Evolutionary conservation across 805 yeast genomes (phyloP).

Genomic region (Nakazawaea holstii): DNA sequence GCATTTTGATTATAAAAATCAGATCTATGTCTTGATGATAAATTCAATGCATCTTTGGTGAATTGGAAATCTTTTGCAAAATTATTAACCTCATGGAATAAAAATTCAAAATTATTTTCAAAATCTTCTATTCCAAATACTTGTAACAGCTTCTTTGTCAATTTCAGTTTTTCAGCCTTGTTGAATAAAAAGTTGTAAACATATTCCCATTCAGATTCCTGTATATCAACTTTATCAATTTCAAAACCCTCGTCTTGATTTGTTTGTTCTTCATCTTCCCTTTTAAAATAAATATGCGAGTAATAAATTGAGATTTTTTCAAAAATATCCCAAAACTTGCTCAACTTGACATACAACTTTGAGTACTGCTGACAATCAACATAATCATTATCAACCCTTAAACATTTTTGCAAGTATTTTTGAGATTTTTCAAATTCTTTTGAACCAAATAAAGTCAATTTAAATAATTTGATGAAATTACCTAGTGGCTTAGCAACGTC

Average conservation of each 20-base stretch:
- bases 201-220: conserved; percentile 36
- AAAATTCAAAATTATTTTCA: conserved; percentile 21
- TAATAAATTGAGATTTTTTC: conserved; percentile 40
- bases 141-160: conserved; percentile 13
- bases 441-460: conserved; percentile 23
- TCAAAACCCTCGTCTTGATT: conserved; percentile 15
- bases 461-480: conserved; percentile 20
- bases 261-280: conserved; percentile 25
- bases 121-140: conserved; percentile 14
- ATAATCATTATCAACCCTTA: conserved; percentile 74
- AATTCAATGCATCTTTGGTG: conserved; percentile 2
- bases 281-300: conserved; percentile 28
- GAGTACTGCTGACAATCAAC: conserved; percentile 51
- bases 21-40: background rate
- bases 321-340: conserved; percentile 30
- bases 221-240: conserved; percentile 30
- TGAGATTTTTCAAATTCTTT: conserved; percentile 12
- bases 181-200: conserved; percentile 28
- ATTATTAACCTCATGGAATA: conserved; percentile 16
- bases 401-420: conserved; percentile 42
- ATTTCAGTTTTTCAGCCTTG: conserved; percentile 14
- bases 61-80: conserved; percentile 18
- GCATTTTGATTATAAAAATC: background rate
- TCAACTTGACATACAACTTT: conserved; percentile 45
- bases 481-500: conserved; percentile 7